These are phyloP conservation scores for Vaccinium macrocarpon DNA, from an alignment of 148 eudicot genomes.

Conservation along the genomic window DNA sequence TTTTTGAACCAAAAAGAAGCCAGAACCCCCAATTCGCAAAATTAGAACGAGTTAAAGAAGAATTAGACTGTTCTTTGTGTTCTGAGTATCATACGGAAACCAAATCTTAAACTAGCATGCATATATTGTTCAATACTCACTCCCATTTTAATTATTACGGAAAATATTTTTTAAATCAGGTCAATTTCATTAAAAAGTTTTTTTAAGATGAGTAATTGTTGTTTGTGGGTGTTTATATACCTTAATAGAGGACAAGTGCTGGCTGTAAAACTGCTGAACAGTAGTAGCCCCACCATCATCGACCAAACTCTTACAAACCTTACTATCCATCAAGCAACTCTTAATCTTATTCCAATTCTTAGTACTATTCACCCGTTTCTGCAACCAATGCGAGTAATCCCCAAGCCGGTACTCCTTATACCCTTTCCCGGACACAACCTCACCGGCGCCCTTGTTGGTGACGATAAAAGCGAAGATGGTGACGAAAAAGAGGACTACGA, in stretches of 20 bases:
- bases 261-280: constrained; percentile 29
- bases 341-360: constrained; percentile 62
- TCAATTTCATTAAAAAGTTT: too few relatives aligned
- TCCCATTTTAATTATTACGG: not conserved
- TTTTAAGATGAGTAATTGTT: too few relatives aligned
- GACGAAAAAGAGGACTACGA: constrained; percentile 51
- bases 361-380: constrained; percentile 48
- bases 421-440: constrained; percentile 43
- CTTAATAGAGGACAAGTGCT: constrained; percentile 66
- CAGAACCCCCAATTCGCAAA: not conserved
- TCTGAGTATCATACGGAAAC: not conserved
- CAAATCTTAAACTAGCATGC: not conserved
- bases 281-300: constrained; percentile 27
- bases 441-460: constrained; percentile 80
- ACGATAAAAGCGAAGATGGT: constrained; percentile 79
- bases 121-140: not conserved
- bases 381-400: constrained; percentile 83
- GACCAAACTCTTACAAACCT: constrained; percentile 58
- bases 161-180: too few relatives aligned
- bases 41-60: not conserved
- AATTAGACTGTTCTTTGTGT: not conserved
- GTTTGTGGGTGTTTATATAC: constrained; percentile 21
- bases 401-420: constrained; percentile 79
- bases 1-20: not conserved
- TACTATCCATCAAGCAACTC: constrained; percentile 72